A percentile compares a stretch with the other conserved stretches of the same genome.
These are phyloP conservation scores for Endoconidiophora polonica DNA, from an alignment of 2,329 filamentous ascomycete species.

Conservation along the genomic window DNA sequence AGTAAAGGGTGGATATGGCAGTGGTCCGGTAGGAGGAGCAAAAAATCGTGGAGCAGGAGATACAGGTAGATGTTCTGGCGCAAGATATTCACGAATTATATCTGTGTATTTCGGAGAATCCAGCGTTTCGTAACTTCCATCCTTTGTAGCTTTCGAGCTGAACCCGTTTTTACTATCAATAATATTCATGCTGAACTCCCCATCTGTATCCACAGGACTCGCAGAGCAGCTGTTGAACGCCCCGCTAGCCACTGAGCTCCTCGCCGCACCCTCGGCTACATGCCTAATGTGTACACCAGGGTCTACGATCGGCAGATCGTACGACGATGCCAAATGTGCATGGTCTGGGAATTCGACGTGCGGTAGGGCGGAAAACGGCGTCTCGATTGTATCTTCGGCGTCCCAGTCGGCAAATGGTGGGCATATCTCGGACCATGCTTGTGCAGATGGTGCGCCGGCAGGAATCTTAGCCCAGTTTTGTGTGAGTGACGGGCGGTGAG, in stretches of 20 bases:
- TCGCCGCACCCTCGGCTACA: not conserved
- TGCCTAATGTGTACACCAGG: not conserved
- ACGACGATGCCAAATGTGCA: not conserved
- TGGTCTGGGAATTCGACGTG: not conserved
- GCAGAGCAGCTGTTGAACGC: not conserved
- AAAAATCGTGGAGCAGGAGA: not conserved
- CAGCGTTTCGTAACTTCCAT: no score
- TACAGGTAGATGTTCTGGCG: not conserved
- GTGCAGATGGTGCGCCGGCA: not conserved
- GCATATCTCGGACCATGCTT: not conserved
- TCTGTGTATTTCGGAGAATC: slow-evolving; percentile 1
- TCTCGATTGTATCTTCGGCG: not conserved
- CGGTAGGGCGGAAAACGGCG: not conserved
- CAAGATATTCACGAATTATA: not conserved
- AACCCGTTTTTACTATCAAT: no score
- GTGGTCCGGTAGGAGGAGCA: not conserved
- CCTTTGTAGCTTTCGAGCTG: no score
- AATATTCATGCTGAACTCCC: no score
- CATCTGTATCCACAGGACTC: not conserved
- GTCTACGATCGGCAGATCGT: not conserved
- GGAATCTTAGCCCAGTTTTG: not conserved
- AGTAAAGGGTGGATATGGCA: not conserved
- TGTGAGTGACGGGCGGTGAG: not conserved
- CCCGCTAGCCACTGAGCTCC: not conserved
- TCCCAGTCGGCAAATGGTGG: slow-evolving; percentile 6